A percentile compares a stretch with the other conserved stretches of the same genome.
These are phyloP conservation scores for Diaporthe ampelina DNA, from an alignment of 2,329 filamentous ascomycete species.

Conservation along the genomic window DNA sequence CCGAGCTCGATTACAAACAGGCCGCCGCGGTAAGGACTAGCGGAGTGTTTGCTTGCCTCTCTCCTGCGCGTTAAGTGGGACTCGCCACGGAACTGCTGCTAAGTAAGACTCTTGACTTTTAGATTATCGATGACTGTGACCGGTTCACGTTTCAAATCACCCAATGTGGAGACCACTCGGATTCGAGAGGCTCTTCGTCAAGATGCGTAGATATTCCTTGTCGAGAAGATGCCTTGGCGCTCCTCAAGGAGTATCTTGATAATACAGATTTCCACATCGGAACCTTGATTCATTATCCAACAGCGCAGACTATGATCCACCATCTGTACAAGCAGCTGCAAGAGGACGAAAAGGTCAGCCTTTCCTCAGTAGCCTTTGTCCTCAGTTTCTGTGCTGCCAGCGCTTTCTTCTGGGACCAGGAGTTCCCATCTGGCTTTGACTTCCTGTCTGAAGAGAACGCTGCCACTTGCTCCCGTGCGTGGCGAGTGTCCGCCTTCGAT, in stretches of 20 bases:
- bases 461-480: constrained; percentile 43
- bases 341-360: constrained; percentile 37
- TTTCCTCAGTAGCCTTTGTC: constrained; percentile 46
- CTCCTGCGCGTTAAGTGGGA: neutral
- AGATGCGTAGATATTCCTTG: constrained; percentile 32
- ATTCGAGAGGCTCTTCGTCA: neutral
- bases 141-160: constrained; percentile 35
- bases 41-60: neutral
- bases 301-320: constrained; percentile 42
- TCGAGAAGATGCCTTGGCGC: constrained; percentile 45
- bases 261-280: constrained; percentile 44
- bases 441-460: constrained; percentile 45
- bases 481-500: constrained; percentile 53
- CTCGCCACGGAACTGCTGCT: neutral
- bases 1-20: constrained; percentile 37
- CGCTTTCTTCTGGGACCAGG: constrained; percentile 48
- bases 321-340: constrained; percentile 43
- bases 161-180: neutral
- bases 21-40: constrained; percentile 27
- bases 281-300: constrained; percentile 44
- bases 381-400: constrained; percentile 48
- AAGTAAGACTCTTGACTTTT: no score
- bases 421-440: neutral
- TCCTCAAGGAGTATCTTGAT: constrained; percentile 48
- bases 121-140: constrained; percentile 34